Evolutionary conservation across 768 basidiomycete species (phyloP).

Genomic region (Russula brevipes): DNA sequence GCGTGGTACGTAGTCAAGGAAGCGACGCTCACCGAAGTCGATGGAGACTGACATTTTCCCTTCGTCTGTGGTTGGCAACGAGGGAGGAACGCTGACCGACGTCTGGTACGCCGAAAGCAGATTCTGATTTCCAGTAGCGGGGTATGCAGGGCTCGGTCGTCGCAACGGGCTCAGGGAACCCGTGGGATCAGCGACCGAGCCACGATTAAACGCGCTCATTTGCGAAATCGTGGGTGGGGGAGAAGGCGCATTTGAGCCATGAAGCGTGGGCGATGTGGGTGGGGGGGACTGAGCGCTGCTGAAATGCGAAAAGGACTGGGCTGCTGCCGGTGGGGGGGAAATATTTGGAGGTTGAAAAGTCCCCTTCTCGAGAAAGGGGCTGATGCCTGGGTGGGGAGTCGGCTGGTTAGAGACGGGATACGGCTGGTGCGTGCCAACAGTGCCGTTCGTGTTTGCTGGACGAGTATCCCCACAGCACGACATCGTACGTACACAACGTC

Average conservation of each 20-base stretch:
- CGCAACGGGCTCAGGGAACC: constrained; percentile 6
- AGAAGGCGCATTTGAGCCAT: constrained; percentile 1
- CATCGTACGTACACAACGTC: constrained; percentile 39
- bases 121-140: constrained; percentile 8
- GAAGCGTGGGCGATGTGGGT: background rate
- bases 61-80: constrained; percentile 41
- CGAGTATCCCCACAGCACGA: constrained; percentile 57
- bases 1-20: background rate
- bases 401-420: constrained; percentile 52
- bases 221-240: constrained; percentile 1
- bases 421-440: constrained; percentile 29
- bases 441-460: constrained; percentile 30
- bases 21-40: constrained; percentile 59
- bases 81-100: background rate
- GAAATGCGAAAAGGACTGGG: background rate
- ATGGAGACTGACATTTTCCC: constrained; percentile 80
- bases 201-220: background rate
- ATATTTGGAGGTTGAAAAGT: background rate
- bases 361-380: constrained; percentile 1
- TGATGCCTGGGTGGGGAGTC: constrained; percentile 28
- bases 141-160: constrained; percentile 18
- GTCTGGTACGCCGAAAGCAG: constrained; percentile 15
- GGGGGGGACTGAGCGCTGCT: background rate
- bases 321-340: background rate
- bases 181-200: background rate